Percentiles rank a stretch among this genome's conserved stretches.
Conservation (phyloP, 2,329 filamentous ascomycete genomes). For the Aspergillus unguis region DNA sequence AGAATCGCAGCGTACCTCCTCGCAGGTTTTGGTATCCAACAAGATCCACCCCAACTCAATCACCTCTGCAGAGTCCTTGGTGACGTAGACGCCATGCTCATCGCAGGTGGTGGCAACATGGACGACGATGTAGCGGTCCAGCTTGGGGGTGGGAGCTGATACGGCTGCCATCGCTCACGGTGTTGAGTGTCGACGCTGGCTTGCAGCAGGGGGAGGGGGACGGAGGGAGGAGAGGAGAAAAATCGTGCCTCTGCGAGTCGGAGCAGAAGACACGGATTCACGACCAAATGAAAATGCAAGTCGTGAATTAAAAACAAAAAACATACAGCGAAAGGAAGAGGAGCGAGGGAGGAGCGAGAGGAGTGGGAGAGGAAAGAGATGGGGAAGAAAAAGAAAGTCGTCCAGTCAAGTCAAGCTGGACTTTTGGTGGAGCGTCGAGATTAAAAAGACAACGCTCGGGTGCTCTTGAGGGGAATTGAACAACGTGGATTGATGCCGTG, state of each 20-base stretch:
- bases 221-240: slow-evolving; percentile 16
- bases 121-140: slow-evolving; percentile 97
- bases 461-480: slow-evolving; percentile 14
- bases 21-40: slow-evolving; percentile 82
- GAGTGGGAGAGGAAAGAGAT: slow-evolving; percentile 26
- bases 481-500: slow-evolving; percentile 10
- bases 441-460: slow-evolving; percentile 24
- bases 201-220: slow-evolving; percentile 23
- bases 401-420: slow-evolving; percentile 20
- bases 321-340: slow-evolving; percentile 16
- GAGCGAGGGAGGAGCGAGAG: slow-evolving; percentile 15
- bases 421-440: slow-evolving; percentile 30
- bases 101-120: slow-evolving; percentile 99
- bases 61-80: slow-evolving; percentile 97
- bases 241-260: slow-evolving; percentile 27
- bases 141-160: slow-evolving; percentile 60
- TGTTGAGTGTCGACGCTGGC: slow-evolving; percentile 11
- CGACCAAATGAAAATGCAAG: slow-evolving; percentile 21
- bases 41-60: slow-evolving; percentile 99
- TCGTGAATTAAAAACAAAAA: slow-evolving; percentile 30
- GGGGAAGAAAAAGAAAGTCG: slow-evolving; percentile 26
- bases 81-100: slow-evolving; percentile 98
- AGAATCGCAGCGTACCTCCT: slow-evolving; percentile 66
- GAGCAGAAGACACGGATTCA: slow-evolving; percentile 29
- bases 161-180: slow-evolving; percentile 42